phyloP scores from a whole-genome alignment of 2,329 filamentous ascomycete species.

The Penicillium corylophilum region DNA sequence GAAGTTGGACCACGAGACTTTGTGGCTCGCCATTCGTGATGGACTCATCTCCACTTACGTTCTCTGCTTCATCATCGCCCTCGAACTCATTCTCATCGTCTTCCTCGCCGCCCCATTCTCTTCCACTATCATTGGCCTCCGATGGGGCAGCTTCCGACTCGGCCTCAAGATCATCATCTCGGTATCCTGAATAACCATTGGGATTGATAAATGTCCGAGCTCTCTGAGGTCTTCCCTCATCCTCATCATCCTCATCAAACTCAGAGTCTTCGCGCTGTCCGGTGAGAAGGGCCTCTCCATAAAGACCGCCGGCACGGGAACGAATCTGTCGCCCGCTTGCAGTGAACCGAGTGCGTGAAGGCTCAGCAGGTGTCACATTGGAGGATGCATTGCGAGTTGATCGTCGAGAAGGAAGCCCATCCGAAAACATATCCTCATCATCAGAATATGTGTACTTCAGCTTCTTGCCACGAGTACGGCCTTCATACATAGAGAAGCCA shows the following conservation, averaged over 20 bases:
- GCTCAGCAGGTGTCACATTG: slow-evolving; percentile 69
- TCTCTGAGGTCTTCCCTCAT: slow-evolving; percentile 42
- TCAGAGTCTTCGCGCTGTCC: slow-evolving; percentile 49
- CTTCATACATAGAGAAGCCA: slow-evolving; percentile 92
- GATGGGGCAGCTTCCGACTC: slow-evolving; percentile 59
- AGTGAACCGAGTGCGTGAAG: slow-evolving; percentile 65
- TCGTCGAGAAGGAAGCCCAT: slow-evolving; percentile 62
- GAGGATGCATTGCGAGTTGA: slow-evolving; percentile 66
- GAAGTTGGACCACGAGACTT: slow-evolving; percentile 73
- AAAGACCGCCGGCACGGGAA: slow-evolving; percentile 53
- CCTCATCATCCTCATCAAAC: slow-evolving; percentile 49
- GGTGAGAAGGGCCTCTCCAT: slow-evolving; percentile 57
- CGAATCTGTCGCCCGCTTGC: slow-evolving; percentile 82
- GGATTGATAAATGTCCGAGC: slow-evolving; percentile 27
- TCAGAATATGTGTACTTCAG: slow-evolving; percentile 96
- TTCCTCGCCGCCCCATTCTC: slow-evolving; percentile 73
- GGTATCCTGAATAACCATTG: slow-evolving; percentile 53
- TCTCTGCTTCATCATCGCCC: slow-evolving; percentile 44
- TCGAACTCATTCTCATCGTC: slow-evolving; percentile 70
- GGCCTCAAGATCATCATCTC: slow-evolving; percentile 65
- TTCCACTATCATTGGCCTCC: slow-evolving; percentile 57
- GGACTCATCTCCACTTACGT: slow-evolving; percentile 42
- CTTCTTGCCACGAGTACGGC: slow-evolving; percentile 90
- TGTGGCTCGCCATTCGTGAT: slow-evolving; percentile 53
- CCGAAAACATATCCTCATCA: slow-evolving; percentile 69